Base-by-base conservation (phyloP, 2,329 filamentous ascomycete genomes). In the Purpureocillium lavendulum region DNA sequence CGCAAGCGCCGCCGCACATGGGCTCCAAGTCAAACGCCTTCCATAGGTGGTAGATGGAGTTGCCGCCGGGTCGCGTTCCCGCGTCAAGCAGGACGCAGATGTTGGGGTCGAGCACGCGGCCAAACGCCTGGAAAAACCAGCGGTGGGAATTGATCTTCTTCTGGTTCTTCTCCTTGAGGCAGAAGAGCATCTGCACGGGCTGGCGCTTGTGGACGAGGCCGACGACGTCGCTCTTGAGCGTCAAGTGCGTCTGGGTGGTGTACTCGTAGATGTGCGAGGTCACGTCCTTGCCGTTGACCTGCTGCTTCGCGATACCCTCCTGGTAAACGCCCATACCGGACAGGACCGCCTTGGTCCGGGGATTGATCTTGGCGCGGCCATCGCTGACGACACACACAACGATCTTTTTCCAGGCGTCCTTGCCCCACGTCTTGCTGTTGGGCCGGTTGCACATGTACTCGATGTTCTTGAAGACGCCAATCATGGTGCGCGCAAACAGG, bases 101-200 rank as follows among this genome's bases (percentile, higher is more conserved):
- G 55, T 97, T 97, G 30, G 92, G 92, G 46, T 97, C 84, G 33
- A 98, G 67, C 3, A 97, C 85, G 16, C 82, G 78, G 26, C 92
- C 92, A 59, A 98, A 98, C 0, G 90, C 92, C 51, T 94, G 84
- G 73, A 98, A 98, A 69, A 98, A 97, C 92, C 92, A 98, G 59
- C 92, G 75, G 61, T 98, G 92, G 0, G 92, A 97, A 60, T 98
- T 98, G 76, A 98, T 98, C 73, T 98, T 98, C 72, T 98, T 98
- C 68, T 96, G 89, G 59, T 98, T 98, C 77, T 96, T 97, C 59
- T 98, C 92, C 70, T 98, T 98, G 45, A 98, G 65, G 61, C 92
- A 98, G 70, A 98, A 98, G 4, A 98, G 77, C 69, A 98, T 84
- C 66, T 98, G 92, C 2, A 98, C 86, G 0, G 92, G 90, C 45